phyloP scores from a whole-genome alignment of 1,284 basidiomycete genomes.

The Ceratobasidium sp. region DNA sequence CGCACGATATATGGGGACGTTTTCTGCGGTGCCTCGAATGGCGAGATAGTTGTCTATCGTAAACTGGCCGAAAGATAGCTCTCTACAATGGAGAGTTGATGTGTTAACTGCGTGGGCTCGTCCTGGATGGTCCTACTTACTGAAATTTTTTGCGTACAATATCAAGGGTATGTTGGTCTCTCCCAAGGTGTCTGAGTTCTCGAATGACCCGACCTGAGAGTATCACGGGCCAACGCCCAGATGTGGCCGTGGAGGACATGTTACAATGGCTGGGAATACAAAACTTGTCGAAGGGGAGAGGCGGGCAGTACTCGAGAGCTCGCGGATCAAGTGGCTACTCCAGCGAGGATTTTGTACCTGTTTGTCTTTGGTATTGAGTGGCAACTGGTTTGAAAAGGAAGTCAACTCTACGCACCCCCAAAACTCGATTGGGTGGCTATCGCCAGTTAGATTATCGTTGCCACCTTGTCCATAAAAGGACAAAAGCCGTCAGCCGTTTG shows the following conservation, averaged over 20 bases:
- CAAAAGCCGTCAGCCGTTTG: no score
- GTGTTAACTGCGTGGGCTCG: background rate
- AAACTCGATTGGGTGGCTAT: background rate
- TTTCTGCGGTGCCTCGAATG: slow-evolving; percentile 7
- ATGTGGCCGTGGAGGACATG: slow-evolving; percentile 13
- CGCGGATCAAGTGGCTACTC: slow-evolving; percentile 24
- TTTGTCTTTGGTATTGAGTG: slow-evolving; percentile 7
- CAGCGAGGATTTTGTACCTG: background rate
- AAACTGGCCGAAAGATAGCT: slow-evolving; percentile 30
- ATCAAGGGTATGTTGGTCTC: slow-evolving; percentile 15
- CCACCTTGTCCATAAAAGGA: no score
- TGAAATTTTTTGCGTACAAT: slow-evolving; percentile 33
- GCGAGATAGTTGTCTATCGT: slow-evolving; percentile 17
- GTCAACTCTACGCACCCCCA: background rate
- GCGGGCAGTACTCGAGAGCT: background rate
- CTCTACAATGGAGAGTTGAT: background rate
- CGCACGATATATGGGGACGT: slow-evolving; percentile 30
- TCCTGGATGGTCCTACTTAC: background rate
- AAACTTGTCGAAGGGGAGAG: background rate
- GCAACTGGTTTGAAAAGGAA: background rate
- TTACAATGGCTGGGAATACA: background rate
- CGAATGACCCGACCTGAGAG: slow-evolving; percentile 11
- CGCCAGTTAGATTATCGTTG: no score
- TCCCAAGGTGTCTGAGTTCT: slow-evolving; percentile 7
- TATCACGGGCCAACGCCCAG: slow-evolving; percentile 32